Percentiles rank a stretch among this genome's conserved stretches.
Evolutionary conservation across 75 land plant genomes (phyloP).

Genomic region (Pinus taeda): DNA sequence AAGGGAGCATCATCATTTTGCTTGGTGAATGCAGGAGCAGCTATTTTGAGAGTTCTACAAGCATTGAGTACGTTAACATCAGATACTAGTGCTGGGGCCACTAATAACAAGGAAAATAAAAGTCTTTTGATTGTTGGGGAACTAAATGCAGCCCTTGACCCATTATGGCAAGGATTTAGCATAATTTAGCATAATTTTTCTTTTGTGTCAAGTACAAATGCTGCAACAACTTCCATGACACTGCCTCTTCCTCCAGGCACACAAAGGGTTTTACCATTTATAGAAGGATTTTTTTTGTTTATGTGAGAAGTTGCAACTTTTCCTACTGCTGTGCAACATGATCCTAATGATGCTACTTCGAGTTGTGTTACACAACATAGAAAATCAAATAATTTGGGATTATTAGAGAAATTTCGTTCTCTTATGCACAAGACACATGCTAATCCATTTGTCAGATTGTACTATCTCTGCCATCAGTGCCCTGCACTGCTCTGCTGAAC

Average conservation of each 20-base stretch:
- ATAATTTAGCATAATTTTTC: slow-evolving; percentile 44
- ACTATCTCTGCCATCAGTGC: no score
- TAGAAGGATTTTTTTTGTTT: slow-evolving; percentile 72
- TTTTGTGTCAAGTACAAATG: slow-evolving; percentile 21
- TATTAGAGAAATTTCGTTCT: slow-evolving; percentile 73
- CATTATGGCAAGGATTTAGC: slow-evolving; percentile 66
- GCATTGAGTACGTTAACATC: slow-evolving; percentile 48
- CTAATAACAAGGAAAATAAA: slow-evolving; percentile 13
- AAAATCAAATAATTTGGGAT: slow-evolving; percentile 40
- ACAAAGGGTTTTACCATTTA: slow-evolving; percentile 60
- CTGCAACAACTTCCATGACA: slow-evolving; percentile 22
- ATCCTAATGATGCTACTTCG: slow-evolving; percentile 39
- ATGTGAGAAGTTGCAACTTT: slow-evolving; percentile 65
- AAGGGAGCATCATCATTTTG: no score
- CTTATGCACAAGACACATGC: slow-evolving; percentile 49
- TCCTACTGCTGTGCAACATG: slow-evolving; percentile 25
- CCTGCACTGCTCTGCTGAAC: no score
- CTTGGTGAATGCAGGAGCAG: slow-evolving; percentile 67
- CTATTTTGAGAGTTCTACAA: slow-evolving; percentile 62
- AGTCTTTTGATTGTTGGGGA: slow-evolving; percentile 28
- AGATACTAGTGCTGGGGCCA: slow-evolving; percentile 10
- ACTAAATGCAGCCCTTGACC: slow-evolving; percentile 48
- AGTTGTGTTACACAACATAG: slow-evolving; percentile 13
- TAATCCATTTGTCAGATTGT: no score
- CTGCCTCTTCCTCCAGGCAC: slow-evolving; percentile 76